A percentile compares a stretch with the other conserved stretches of the same genome.
Conservation (phyloP, 108 stramenopile species). For the Schizochytrium sp. region DNA sequence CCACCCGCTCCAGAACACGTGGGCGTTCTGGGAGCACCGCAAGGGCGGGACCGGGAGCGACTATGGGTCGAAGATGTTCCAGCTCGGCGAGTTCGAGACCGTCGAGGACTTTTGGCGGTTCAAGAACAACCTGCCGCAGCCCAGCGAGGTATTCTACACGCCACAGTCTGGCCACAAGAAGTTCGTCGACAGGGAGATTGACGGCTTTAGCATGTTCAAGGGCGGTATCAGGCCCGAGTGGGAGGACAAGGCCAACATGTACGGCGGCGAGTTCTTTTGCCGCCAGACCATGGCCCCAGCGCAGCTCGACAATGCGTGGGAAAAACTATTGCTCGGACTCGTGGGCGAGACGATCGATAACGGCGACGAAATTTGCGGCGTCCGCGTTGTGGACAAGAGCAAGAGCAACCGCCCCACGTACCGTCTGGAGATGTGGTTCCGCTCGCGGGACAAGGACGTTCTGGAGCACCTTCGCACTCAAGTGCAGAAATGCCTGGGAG, state of each 20-base stretch:
- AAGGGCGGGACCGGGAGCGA: not conserved
- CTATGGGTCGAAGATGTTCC: not conserved
- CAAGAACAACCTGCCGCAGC: conserved; percentile 60
- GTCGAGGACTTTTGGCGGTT: conserved; percentile 82
- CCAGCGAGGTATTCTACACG: not conserved
- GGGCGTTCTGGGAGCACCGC: conserved; percentile 19
- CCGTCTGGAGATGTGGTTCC: conserved; percentile 17
- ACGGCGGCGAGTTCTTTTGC: conserved; percentile 78
- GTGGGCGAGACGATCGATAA: conserved; percentile 77
- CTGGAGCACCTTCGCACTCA: not conserved
- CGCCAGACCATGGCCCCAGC: conserved; percentile 63
- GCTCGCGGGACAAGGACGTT: conserved; percentile 5
- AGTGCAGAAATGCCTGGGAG: not conserved
- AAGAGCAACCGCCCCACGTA: conserved; percentile 1
- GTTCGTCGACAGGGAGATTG: not conserved
- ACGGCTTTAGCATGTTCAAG: conserved; percentile 18
- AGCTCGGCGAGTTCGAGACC: conserved; percentile 66
- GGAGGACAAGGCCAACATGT: conserved; percentile 75
- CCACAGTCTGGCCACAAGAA: not conserved
- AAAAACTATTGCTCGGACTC: conserved; percentile 72
- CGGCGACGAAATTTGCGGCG: conserved; percentile 68
- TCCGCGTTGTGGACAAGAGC: conserved; percentile 73
- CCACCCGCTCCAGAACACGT: conserved; percentile 10
- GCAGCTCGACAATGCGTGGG: conserved; percentile 72
- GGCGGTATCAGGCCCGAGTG: conserved; percentile 75